Percentiles rank a stretch among this genome's conserved stretches.
phyloP scores from a whole-genome alignment of 2,329 filamentous ascomycete genomes.

The Phialocephala subalpina region DNA sequence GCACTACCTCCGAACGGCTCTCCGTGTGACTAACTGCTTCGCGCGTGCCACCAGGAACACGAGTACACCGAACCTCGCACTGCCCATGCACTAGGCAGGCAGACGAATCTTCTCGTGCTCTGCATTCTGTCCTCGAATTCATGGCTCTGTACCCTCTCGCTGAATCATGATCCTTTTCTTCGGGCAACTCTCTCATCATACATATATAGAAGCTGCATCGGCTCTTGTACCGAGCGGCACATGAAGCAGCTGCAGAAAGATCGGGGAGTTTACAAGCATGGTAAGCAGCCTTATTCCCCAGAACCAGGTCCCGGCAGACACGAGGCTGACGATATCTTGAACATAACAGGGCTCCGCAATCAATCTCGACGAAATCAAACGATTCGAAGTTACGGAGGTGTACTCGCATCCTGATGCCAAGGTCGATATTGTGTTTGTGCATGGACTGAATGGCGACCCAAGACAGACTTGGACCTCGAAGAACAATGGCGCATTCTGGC shows the following conservation, averaged over 20 bases:
- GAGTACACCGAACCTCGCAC: constrained; percentile 24
- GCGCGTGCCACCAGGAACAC: constrained; percentile 36
- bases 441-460: constrained; percentile 73
- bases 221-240: not conserved
- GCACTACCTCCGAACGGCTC: constrained; percentile 13
- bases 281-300: not conserved
- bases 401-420: constrained; percentile 66
- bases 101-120: constrained; percentile 15
- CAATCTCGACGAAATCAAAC: constrained; percentile 53
- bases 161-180: not conserved
- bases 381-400: constrained; percentile 66
- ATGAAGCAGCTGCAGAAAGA: not conserved
- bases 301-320: not conserved
- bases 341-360: constrained; percentile 55
- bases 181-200: not conserved
- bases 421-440: constrained; percentile 74
- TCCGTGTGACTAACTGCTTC: constrained; percentile 39
- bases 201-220: constrained; percentile 8
- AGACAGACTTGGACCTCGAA: constrained; percentile 67
- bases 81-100: constrained; percentile 18
- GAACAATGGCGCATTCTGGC: constrained; percentile 69
- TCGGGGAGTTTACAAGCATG: constrained; percentile 10
- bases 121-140: constrained; percentile 9
- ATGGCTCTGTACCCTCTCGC: constrained; percentile 5
- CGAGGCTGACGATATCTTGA: constrained; percentile 6